phyloP scores from a whole-genome alignment of 2,329 filamentous ascomycete genomes.

The Stagonosporopsis tanaceti region DNA sequence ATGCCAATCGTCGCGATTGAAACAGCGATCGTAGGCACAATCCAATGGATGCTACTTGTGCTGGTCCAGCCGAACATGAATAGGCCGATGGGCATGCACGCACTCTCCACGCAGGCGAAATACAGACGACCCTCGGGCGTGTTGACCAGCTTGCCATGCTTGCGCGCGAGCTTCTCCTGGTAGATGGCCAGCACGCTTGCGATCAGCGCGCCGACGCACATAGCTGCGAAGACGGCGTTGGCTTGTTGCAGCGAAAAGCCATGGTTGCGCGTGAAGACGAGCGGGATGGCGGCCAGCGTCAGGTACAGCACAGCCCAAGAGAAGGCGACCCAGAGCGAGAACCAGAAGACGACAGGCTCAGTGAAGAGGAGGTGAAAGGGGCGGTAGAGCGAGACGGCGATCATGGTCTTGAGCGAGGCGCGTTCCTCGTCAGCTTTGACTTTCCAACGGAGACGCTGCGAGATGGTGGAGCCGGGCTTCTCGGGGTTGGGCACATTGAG shows the following conservation, averaged over 20 bases:
- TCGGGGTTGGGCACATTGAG: constrained; percentile 54
- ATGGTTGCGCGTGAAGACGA: constrained; percentile 75
- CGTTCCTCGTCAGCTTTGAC: constrained; percentile 81
- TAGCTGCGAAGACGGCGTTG: constrained; percentile 76
- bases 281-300: constrained; percentile 80
- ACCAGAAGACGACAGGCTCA: constrained; percentile 82
- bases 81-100: constrained; percentile 78
- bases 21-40: constrained; percentile 74
- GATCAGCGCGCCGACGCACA: constrained; percentile 71
- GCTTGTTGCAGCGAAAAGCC: constrained; percentile 72
- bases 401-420: constrained; percentile 71
- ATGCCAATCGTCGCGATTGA: constrained; percentile 83
- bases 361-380: constrained; percentile 81
- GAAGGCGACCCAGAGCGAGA: constrained; percentile 89
- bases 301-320: constrained; percentile 90
- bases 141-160: constrained; percentile 48
- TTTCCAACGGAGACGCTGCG: constrained; percentile 76
- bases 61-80: constrained; percentile 83
- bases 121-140: constrained; percentile 81
- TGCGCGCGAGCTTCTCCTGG: constrained; percentile 72
- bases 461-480: constrained; percentile 39
- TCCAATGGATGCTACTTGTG: constrained; percentile 71
- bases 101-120: constrained; percentile 79
- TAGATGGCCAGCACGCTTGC: constrained; percentile 74
- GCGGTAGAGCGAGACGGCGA: constrained; percentile 75